Base-by-base conservation (phyloP, 2,329 filamentous ascomycete genomes). In the Graphiopsis chlorocephala region DNA sequence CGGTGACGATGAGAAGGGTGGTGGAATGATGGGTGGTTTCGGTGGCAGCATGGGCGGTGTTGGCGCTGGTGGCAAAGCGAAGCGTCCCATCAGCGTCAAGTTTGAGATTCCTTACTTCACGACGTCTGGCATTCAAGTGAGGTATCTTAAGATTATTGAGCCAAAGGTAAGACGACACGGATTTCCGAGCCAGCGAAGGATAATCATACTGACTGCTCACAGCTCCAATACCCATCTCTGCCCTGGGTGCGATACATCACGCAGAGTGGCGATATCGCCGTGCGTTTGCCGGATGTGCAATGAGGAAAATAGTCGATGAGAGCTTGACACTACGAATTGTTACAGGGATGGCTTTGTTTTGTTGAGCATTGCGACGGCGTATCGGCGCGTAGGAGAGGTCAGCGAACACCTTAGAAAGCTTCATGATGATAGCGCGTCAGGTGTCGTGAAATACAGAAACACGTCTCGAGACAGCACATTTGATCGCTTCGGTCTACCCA, bases 41-140 rank as follows among this genome's bases (percentile, higher is more conserved):
- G 94, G 94, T 68, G 94, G 94, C 23, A 97, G 92, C 76, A 97
- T 97, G 93, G 94, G 94, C 65, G 94, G 94, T 69, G 87, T 95
- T 29, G 88, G 86, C n/a, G 89, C 88, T 65, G 97, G 97, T 81
- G 91, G 91, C 25, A 98, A 98, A 82, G 91, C 91, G 23, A 99
- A 98, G 85, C 84, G 95, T 71, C 95, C 95, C 0, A 99, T 99
- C 74, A 94, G 93, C 78, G 95, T 99, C 82, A 99, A 99, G 82
- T 99, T 99, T 77, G 95, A 99, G 83, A 99, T 99, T 75, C 95
- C 95, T n/a, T 99, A 99, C 81, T 99, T 99, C 78, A 99, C 95
- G n/a, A 99, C 96, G 3, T 96, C 91, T 80, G 95, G 95, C 69
- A 99, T 99, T 72, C 96, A 99, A 79, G 95, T 99, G 73, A 88